phyloP scores from a whole-genome alignment of 176 grass and related monocot genomes.

The Otatea glauca region DNA sequence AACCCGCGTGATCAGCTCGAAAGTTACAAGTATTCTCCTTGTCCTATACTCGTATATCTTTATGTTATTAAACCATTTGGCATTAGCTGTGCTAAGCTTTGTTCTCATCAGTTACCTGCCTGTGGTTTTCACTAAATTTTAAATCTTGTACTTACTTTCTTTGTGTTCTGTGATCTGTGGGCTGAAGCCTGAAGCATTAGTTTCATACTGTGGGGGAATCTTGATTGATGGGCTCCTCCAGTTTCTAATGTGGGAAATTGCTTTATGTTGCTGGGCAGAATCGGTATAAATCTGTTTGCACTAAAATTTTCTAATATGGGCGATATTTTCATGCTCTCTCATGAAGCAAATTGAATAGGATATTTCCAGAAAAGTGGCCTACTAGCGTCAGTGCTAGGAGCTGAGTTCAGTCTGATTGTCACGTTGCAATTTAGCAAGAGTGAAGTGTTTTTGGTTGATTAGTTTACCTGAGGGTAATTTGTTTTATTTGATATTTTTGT shows the following conservation, averaged over 20 bases:
- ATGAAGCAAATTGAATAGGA: conserved; percentile 22
- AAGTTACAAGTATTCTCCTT: conserved; percentile 35
- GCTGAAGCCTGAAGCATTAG: conserved; percentile 17
- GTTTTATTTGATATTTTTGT: background rate
- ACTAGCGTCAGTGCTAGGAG: background rate
- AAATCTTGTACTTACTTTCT: background rate
- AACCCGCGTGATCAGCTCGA: conserved; percentile 5
- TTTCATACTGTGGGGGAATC: conserved; percentile 17
- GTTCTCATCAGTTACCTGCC: background rate
- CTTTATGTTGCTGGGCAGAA: conserved; percentile 6
- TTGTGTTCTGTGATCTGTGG: background rate
- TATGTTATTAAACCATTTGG: conserved; percentile 29
- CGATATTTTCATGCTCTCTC: conserved; percentile 2
- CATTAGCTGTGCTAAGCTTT: background rate
- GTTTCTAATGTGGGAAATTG: conserved; percentile 39
- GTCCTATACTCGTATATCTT: background rate
- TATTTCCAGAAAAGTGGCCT: conserved; percentile 8
- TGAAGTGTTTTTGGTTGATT: background rate
- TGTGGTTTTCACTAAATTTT: conserved; percentile 12
- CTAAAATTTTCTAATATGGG: background rate
- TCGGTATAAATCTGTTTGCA: conserved; percentile 12
- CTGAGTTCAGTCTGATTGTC: conserved; percentile 22
- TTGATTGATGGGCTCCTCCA: conserved; percentile 7
- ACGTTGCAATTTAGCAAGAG: background rate
- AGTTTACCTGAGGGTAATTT: conserved; percentile 9